phyloP scores from a whole-genome alignment of 2,329 filamentous ascomycete species.

The Celoporthe dispersa region DNA sequence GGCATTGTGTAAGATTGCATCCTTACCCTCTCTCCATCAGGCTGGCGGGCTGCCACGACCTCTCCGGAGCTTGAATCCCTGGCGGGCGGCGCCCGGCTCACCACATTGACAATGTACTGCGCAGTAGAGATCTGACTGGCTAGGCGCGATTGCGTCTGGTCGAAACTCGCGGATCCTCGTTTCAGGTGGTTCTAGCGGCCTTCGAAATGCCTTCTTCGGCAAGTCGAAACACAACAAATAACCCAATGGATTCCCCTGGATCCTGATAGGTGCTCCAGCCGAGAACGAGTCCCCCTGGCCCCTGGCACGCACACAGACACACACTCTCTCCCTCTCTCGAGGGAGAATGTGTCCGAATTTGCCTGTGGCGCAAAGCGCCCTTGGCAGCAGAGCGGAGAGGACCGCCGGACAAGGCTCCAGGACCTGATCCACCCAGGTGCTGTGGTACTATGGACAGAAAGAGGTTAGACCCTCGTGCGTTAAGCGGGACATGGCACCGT shows the following conservation, averaged over 20 bases:
- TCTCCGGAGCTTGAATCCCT: constrained; percentile 3
- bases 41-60: neutral
- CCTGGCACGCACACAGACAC: neutral
- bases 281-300: constrained; percentile 5
- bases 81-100: neutral
- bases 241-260: constrained; percentile 9
- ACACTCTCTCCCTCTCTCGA: too few species aligned
- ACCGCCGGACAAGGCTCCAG: constrained; percentile 1
- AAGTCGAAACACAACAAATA: constrained; percentile 25
- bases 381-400: constrained; percentile 16
- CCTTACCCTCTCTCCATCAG: neutral
- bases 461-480: constrained; percentile 6
- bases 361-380: constrained; percentile 22
- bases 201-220: constrained; percentile 26
- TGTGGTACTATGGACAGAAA: neutral
- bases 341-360: neutral
- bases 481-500: neutral
- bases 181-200: constrained; percentile 30
- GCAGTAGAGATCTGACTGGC: constrained; percentile 4
- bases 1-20: constrained; percentile 8
- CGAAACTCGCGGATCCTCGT: constrained; percentile 15
- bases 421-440: constrained; percentile 4
- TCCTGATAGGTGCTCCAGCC: constrained; percentile 5
- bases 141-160: neutral
- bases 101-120: neutral